Evolutionary conservation across 2,329 filamentous ascomycete species (phyloP), one percentile per base, ranked within the genome.

Genomic region (Epichloe aotearoae): DNA sequence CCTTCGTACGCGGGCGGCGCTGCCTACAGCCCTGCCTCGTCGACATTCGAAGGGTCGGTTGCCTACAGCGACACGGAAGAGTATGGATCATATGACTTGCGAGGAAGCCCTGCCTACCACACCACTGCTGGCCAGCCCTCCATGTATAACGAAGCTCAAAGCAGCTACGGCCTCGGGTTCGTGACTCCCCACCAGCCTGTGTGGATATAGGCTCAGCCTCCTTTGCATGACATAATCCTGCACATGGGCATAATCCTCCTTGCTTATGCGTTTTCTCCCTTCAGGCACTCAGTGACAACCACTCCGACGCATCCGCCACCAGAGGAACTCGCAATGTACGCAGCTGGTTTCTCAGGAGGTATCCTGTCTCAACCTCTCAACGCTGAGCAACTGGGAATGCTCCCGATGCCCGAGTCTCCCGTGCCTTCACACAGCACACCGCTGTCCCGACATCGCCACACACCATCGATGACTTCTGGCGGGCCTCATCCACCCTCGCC

Each of bases 61-160:
- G 71, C 74, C 33, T 83, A 81, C 66, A 83, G 79, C 66, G 80
- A 83, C 58, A 71, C 73, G 45, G 79, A 82, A 52, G 79, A 82
- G 55, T 76, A 71, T 54, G 64, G 65, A 53, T 64, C 72, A 43
- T 79, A 70, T 62, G 74, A 77, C 57, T 63, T 74, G 63, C 62
- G 59, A 53, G 61, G 60, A 41, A 46, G 45, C 46, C 43, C 59
- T 64, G 66, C 64, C 58, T 73, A 66, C 60, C 69, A 57, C 65
- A 66, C 57, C 68, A 69, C 63, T 69, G 69, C 63, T 69, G 66
- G 69, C 56, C 70, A 71, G 63, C 69, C 71, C 53, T 68, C 71
- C 57, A 67, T 69, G 61, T 65, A 73, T 63, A 71, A 66, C 66
- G 73, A 68, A 59, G 62, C 64, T 59, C 64, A 71, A 47, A 51